These are phyloP conservation scores for Sporopachydermia lactativora DNA, from an alignment of 805 yeast species.

Conservation along the genomic window DNA sequence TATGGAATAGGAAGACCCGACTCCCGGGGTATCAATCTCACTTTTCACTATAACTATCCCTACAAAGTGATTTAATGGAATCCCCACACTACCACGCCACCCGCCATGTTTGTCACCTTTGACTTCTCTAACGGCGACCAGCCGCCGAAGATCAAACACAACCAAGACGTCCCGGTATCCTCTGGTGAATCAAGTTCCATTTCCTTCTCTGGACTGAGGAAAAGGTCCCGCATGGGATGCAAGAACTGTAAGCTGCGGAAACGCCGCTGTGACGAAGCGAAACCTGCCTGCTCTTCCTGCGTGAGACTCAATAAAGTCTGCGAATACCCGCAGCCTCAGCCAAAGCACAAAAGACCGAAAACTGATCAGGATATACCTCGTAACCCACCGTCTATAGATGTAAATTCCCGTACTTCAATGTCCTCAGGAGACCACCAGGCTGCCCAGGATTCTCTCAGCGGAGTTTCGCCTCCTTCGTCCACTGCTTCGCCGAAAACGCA, in stretches of 20 bases:
- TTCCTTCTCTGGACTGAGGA: not conserved
- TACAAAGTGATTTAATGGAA: no score
- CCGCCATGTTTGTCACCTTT: not conserved
- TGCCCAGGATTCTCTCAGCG: not conserved
- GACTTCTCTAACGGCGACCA: not conserved
- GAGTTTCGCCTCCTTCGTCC: not conserved
- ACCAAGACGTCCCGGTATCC: not conserved
- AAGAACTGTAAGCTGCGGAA: not conserved
- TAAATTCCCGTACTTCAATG: not conserved
- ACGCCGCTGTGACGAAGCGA: constrained; percentile 60
- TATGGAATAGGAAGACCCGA: no score
- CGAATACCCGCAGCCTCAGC: constrained; percentile 65
- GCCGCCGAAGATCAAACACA: not conserved
- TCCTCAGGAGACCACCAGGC: not conserved
- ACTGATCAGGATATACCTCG: not conserved
- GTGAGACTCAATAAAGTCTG: constrained; percentile 48
- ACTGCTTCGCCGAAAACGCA: not conserved
- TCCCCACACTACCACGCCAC: no score
- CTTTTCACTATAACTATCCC: no score
- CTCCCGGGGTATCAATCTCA: no score
- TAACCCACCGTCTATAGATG: not conserved
- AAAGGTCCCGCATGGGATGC: not conserved
- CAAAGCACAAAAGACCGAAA: constrained; percentile 32
- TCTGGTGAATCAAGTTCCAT: not conserved
- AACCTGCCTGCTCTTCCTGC: constrained; percentile 59